Percentiles rank a stretch among this genome's conserved stretches.
phyloP scores from a whole-genome alignment of 495 filamentous ascomycete species.

The Hypoxylon subgilvum region DNA sequence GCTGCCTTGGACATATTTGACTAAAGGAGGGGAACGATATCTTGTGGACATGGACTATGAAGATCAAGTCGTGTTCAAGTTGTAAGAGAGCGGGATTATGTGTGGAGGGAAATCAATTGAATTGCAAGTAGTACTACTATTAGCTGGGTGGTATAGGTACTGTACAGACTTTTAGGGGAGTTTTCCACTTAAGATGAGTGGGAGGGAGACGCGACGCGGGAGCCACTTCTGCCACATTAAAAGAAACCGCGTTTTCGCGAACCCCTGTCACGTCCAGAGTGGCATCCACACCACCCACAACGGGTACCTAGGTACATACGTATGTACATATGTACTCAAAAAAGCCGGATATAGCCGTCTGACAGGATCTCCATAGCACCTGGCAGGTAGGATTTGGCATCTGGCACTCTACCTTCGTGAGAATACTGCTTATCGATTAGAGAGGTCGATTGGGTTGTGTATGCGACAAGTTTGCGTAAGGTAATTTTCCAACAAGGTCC shows the following conservation, averaged over 20 bases:
- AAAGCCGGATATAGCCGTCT: no score
- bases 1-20: slow-evolving; percentile 51
- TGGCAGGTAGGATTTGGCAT: no score
- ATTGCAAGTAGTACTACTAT: neutral
- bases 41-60: slow-evolving; percentile 19
- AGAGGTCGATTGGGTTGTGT: neutral
- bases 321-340: neutral
- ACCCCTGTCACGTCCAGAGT: slow-evolving; percentile 10
- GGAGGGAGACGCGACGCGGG: slow-evolving; percentile 31
- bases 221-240: slow-evolving; percentile 19
- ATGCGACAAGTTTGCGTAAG: slow-evolving; percentile 18
- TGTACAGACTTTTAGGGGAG: slow-evolving; percentile 22
- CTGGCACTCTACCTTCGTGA: no score
- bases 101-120: slow-evolving; percentile 11
- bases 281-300: neutral
- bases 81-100: slow-evolving; percentile 3
- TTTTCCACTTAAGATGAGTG: slow-evolving; percentile 33
- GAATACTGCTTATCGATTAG: no score
- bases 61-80: slow-evolving; percentile 23
- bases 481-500: neutral
- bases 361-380: no score
- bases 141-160: neutral
- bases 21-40: neutral
- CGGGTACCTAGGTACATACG: neutral
- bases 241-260: slow-evolving; percentile 32